Conservation (phyloP, 768 basidiomycete species). For the Boletus vermiculosoides region DNA sequence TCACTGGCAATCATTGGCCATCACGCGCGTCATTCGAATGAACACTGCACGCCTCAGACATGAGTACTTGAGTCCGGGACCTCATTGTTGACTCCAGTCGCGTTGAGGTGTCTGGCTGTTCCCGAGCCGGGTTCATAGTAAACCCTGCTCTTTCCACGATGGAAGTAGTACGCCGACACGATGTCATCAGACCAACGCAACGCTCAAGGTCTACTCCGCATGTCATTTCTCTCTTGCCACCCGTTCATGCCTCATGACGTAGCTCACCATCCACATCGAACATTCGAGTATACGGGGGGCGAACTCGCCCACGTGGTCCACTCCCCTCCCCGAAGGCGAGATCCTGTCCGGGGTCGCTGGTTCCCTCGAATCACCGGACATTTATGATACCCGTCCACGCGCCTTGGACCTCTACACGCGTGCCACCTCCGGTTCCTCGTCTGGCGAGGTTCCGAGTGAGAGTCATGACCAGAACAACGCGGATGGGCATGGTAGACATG, state of each 20-base stretch:
- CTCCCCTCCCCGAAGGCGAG: conserved; percentile 65
- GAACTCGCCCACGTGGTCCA: conserved; percentile 45
- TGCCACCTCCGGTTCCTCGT: conserved; percentile 30
- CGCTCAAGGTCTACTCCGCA: conserved; percentile 51
- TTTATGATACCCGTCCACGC: conserved; percentile 50
- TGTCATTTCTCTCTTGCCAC: background rate
- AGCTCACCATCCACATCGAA: conserved; percentile 61
- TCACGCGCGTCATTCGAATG: too few species aligned
- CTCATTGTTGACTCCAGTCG: too few species aligned
- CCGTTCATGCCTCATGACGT: conserved; percentile 1
- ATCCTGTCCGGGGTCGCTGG: conserved; percentile 67
- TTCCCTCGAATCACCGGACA: conserved; percentile 53
- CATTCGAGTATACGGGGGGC: conserved; percentile 55
- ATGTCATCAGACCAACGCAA: conserved; percentile 68
- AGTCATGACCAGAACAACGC: background rate
- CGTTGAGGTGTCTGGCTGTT: too few species aligned
- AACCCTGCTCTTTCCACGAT: too few species aligned
- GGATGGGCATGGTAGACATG: background rate
- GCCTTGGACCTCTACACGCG: background rate
- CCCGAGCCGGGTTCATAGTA: too few species aligned
- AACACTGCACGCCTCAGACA: too few species aligned
- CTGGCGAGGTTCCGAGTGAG: conserved; percentile 8
- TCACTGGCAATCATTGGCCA: too few species aligned
- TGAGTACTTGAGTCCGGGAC: too few species aligned
- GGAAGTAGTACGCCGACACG: conserved; percentile 40